Evolutionary conservation across 177 flowering plant species (phyloP).

Genomic region (Tripterygium wilfordii): DNA sequence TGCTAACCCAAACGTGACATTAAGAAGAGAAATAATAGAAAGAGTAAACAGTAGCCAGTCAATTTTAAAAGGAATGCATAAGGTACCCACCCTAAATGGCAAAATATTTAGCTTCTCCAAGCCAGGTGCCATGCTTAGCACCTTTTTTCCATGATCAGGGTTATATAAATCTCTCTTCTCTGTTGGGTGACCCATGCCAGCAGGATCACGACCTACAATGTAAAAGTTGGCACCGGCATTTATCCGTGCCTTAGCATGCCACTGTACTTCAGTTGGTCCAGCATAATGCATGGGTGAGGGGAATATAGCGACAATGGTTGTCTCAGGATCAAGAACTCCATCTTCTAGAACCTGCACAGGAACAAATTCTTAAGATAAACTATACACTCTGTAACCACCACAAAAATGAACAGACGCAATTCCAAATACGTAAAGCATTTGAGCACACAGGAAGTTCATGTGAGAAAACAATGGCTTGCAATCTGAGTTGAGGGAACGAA

Average conservation of each 20-base stretch:
- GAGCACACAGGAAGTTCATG: background rate
- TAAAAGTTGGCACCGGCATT: slow-evolving; percentile 99
- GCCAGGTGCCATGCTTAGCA: slow-evolving; percentile 96
- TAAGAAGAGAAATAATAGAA: too few relatives aligned
- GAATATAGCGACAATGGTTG: slow-evolving; percentile 88
- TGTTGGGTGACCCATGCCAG: slow-evolving; percentile 96
- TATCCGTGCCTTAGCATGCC: slow-evolving; percentile 98
- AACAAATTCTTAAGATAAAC: slow-evolving; percentile 1
- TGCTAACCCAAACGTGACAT: too few relatives aligned
- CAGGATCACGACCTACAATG: slow-evolving; percentile 99
- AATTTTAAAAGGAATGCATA: background rate
- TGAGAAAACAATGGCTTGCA: too few relatives aligned
- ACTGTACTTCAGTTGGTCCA: slow-evolving; percentile 98
- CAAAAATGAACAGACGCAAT: background rate
- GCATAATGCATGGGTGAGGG: slow-evolving; percentile 99
- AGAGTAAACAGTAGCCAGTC: too few relatives aligned
- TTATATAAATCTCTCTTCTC: slow-evolving; percentile 96
- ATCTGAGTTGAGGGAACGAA: too few relatives aligned
- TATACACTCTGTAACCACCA: background rate
- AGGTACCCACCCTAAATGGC: slow-evolving; percentile 71
- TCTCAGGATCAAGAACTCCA: slow-evolving; percentile 91
- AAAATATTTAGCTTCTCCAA: slow-evolving; percentile 85
- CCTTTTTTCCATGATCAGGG: slow-evolving; percentile 97
- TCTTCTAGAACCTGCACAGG: slow-evolving; percentile 78
- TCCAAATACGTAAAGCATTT: background rate